Conservation (phyloP, 192 early-diverging fungal species). For the Gryganskiella cystojenkinii region DNA sequence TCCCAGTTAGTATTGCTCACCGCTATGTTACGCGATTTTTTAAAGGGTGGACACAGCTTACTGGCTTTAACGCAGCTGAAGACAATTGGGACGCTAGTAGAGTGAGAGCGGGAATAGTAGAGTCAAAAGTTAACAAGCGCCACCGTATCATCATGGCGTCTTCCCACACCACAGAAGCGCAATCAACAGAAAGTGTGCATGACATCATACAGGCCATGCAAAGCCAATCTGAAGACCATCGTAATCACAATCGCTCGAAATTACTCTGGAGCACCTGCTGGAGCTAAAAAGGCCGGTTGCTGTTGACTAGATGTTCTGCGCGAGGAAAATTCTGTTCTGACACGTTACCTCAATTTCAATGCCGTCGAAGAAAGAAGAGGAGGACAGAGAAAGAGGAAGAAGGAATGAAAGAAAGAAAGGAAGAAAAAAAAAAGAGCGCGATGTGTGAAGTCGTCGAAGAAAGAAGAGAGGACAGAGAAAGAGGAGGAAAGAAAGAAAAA, state of each 20-base stretch:
- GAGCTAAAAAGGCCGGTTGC: constrained; percentile 17
- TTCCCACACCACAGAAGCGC: constrained; percentile 10
- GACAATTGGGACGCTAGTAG: constrained; percentile 3
- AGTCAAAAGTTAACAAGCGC: constrained; percentile 15
- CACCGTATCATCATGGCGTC: constrained; percentile 3
- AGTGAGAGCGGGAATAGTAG: constrained; percentile 5
- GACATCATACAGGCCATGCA: constrained; percentile 17
- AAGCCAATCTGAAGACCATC: constrained; percentile 25
- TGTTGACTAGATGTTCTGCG: constrained; percentile 20
- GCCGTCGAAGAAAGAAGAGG: too few species aligned
- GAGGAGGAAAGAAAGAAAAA: too few species aligned
- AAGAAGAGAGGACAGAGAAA: too few species aligned
- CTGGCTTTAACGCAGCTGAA: constrained; percentile 4
- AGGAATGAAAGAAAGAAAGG: too few species aligned
- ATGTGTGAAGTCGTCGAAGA: too few species aligned
- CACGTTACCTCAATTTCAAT: too few species aligned
- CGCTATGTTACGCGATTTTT: constrained; percentile 12
- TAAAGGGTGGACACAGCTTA: constrained; percentile 1
- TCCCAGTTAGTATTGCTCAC: background rate
- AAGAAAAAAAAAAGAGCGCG: too few species aligned
- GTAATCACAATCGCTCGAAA: constrained; percentile 18
- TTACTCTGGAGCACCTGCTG: constrained; percentile 28
- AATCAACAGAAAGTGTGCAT: constrained; percentile 19
- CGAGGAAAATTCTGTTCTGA: too few species aligned
- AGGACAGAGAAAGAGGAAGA: too few species aligned